Evolutionary conservation across 768 basidiomycete species (phyloP), one percentile per base, ranked within the genome.

Genomic region (Scleroderma citrinum): DNA sequence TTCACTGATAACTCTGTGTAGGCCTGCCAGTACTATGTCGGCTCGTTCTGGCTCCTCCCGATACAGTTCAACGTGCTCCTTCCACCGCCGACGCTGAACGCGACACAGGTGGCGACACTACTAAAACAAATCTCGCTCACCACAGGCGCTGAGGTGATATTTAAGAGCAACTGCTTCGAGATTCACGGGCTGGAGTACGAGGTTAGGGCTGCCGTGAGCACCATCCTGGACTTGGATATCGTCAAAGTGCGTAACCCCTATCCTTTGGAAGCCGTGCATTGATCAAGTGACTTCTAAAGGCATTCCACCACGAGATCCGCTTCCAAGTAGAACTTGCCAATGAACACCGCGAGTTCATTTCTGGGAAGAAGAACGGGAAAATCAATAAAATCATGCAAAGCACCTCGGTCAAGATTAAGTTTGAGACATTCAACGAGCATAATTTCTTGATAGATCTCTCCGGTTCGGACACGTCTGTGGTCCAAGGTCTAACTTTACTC

Each of bases 341-440:
- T 65, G 96, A 99, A 65, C 94, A 98, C 58, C 84, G 94, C 51
- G 95, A 99, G 58, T 99, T 98, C 71, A 96, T 99, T 67, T 90
- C 88, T 49, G 95, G 95, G 38, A 99, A 99, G 76, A 97, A 98
- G 77, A 97, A 98, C 61, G 95, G 95, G 50, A 99, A 99, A 71
- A 92, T 97, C 68, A 97, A 97, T 75, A 98, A 97, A 74, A 96
- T 98, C 66, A 97, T 97, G 92, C 93, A 97, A 68, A 86, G 84
- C 12, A 88, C 94, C 26, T 90, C 88, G 58, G 93, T 94, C 64
- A 95, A 96, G 73, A 96, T 99, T 76, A 96, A 96, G 70, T 97
- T 97, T 54, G 95, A 98, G 74, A 95, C 94, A 6, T 90, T 95
- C 73, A 96, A 93, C 64, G 92, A 95, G 63, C 83, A 92, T 67